phyloP scores from a whole-genome alignment of 2,329 filamentous ascomycete species.

The Leptosphaerulina australis region DNA sequence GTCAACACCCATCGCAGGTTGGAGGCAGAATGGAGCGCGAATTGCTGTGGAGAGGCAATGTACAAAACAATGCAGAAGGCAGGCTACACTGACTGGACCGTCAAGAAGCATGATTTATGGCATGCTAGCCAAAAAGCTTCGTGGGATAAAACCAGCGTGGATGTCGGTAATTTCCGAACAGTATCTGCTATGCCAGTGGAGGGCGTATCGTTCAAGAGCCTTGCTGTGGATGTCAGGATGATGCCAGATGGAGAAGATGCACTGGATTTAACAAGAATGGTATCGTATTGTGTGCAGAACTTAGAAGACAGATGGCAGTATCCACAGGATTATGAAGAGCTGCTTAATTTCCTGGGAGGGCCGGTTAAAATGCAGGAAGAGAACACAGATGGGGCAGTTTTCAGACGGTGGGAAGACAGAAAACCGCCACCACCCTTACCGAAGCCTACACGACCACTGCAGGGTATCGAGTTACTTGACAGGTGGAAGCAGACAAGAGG shows the following conservation, averaged over 20 bases:
- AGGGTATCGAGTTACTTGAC: not conserved
- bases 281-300: conserved; percentile 25
- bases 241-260: conserved; percentile 28
- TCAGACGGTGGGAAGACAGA: conserved; percentile 15
- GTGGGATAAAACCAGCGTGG: conserved; percentile 21
- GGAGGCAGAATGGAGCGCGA: conserved; percentile 12
- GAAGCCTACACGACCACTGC: not conserved
- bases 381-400: conserved; percentile 20
- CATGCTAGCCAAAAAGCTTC: conserved; percentile 1
- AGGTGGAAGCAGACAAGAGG: not conserved
- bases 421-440: conserved; percentile 6
- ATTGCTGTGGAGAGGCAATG: conserved; percentile 21
- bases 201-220: conserved; percentile 25
- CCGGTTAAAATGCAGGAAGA: conserved; percentile 3
- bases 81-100: conserved; percentile 26
- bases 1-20: conserved; percentile 26
- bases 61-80: conserved; percentile 28
- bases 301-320: conserved; percentile 27
- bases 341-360: conserved; percentile 21
- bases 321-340: conserved; percentile 26
- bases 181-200: not conserved
- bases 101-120: conserved; percentile 20
- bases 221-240: conserved; percentile 22
- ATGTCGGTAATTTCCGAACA: not conserved
- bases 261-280: conserved; percentile 33